Base-by-base conservation (phyloP, 2,329 filamentous ascomycete genomes). In the Amauroascus verrucosus region DNA sequence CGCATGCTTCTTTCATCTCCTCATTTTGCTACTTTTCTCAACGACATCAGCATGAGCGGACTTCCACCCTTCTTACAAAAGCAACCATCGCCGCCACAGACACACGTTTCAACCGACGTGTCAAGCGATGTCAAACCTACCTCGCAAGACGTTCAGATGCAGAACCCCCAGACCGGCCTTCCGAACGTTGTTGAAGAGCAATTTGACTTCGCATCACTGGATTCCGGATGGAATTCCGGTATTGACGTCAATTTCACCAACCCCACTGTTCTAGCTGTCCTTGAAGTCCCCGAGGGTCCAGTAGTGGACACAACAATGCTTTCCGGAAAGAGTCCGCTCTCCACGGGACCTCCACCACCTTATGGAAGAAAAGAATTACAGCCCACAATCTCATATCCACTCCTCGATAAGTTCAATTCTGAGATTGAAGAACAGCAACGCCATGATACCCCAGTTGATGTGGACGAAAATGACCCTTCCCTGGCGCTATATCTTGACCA, bases 11-110 rank as follows among this genome's bases (percentile, higher is more conserved):
- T 91, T 16, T 82, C 82, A 4, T 91, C 88, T 6, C 79, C 87
- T 13, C 85, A 88, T 6, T 95, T 97, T 70, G 88, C 80, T 59
- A 85, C 81, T 72, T 90, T 87, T 66, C 77, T 96, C 43, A 81
- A 86, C 62, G 78, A 83, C 49, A 76, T 88, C 35, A 84, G 80
- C 68, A 70, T 75, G 59, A 83, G 82, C 64, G 78, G 81, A 14
- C 52, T 70, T n/a, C 66, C 70, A 35, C 69, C 66, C 8, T 49
- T 57, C 1, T 62, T 75, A 52, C 62, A 65, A 51, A 61, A 68
- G 40, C 57, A 60, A 37, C 56, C 56, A 11, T 62, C 73, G 59
- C 69, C 73, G 51, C 67, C 68, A 33, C 65, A 68, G 44, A 58
- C 65, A n/a, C 73, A 72, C 54, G 61, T 67, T 62, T 72, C 75